These are phyloP conservation scores for Fusarium nygamai DNA, from an alignment of 2,329 filamentous ascomycete genomes.

Conservation along the genomic window DNA sequence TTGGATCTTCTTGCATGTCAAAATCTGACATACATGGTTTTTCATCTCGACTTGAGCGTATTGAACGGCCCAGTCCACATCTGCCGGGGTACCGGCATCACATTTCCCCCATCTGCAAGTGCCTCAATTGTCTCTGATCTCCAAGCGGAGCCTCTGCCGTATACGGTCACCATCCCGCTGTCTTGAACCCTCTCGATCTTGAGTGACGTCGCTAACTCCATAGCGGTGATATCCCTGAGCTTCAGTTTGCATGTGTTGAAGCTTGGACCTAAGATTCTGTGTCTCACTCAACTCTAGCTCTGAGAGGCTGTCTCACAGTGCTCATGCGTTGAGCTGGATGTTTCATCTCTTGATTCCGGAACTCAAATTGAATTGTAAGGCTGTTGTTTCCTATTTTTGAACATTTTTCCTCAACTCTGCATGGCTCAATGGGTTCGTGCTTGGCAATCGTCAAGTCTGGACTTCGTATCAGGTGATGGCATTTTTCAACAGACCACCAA, in stretches of 20 bases:
- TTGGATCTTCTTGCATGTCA: slow-evolving; percentile 21
- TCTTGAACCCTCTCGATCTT: slow-evolving; percentile 22
- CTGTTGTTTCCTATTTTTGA: background rate
- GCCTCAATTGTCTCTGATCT: slow-evolving; percentile 38
- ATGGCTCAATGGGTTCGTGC: slow-evolving; percentile 4
- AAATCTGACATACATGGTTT: slow-evolving; percentile 29
- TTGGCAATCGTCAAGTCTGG: slow-evolving; percentile 5
- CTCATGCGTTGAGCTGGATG: slow-evolving; percentile 5
- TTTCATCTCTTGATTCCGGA: slow-evolving; percentile 10
- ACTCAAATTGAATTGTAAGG: background rate
- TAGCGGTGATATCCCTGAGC: background rate
- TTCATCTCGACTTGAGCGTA: slow-evolving; percentile 35
- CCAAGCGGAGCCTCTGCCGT: slow-evolving; percentile 16
- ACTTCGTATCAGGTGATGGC: slow-evolving; percentile 28
- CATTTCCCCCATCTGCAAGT: slow-evolving; percentile 39
- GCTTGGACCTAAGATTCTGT: slow-evolving; percentile 18
- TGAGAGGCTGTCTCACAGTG: slow-evolving; percentile 22
- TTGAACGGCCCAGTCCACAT: slow-evolving; percentile 27
- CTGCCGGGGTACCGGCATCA: slow-evolving; percentile 41
- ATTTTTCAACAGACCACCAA: slow-evolving; percentile 30
- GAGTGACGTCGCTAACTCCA: slow-evolving; percentile 36
- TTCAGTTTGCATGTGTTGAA: slow-evolving; percentile 14
- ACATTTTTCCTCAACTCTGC: background rate
- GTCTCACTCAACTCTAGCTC: slow-evolving; percentile 21
- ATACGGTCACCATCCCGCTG: slow-evolving; percentile 18